Conservation (phyloP, 305 asterid genomes). For the Salvia sclarea region DNA sequence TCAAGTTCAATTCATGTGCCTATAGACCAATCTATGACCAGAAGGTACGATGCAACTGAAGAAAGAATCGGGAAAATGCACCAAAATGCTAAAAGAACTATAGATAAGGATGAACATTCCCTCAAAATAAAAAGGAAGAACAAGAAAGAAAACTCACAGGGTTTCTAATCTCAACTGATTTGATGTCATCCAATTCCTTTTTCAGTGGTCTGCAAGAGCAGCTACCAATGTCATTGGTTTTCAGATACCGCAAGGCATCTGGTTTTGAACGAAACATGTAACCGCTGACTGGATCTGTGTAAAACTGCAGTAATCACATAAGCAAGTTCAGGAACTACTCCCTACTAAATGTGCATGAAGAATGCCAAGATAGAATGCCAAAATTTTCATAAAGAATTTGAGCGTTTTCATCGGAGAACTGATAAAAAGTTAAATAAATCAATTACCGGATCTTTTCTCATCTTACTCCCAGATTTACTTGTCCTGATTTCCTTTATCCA, state of each 20-base stretch:
- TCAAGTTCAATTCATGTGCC: slow-evolving; percentile 7
- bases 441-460: slow-evolving; percentile 60
- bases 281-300: slow-evolving; percentile 50
- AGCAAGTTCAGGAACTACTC: background rate
- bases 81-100: slow-evolving; percentile 10
- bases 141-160: slow-evolving; percentile 43
- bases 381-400: background rate
- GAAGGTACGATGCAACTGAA: slow-evolving; percentile 8
- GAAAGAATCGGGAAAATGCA: slow-evolving; percentile 13
- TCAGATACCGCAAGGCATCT: slow-evolving; percentile 48
- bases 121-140: too few relatives aligned
- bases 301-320: slow-evolving; percentile 49
- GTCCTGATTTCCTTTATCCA: slow-evolving; percentile 64
- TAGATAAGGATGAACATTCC: slow-evolving; percentile 19
- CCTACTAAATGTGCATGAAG: background rate
- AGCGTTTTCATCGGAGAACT: background rate
- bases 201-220: slow-evolving; percentile 42
- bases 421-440: slow-evolving; percentile 20
- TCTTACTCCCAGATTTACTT: slow-evolving; percentile 39
- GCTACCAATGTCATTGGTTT: slow-evolving; percentile 39
- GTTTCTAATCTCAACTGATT: slow-evolving; percentile 26
- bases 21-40: background rate
- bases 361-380: slow-evolving; percentile 2
- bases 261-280: slow-evolving; percentile 43
- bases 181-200: slow-evolving; percentile 31